Base-by-base conservation (phyloP, 2,329 filamentous ascomycete genomes). In the Colletotrichum viniferum region DNA sequence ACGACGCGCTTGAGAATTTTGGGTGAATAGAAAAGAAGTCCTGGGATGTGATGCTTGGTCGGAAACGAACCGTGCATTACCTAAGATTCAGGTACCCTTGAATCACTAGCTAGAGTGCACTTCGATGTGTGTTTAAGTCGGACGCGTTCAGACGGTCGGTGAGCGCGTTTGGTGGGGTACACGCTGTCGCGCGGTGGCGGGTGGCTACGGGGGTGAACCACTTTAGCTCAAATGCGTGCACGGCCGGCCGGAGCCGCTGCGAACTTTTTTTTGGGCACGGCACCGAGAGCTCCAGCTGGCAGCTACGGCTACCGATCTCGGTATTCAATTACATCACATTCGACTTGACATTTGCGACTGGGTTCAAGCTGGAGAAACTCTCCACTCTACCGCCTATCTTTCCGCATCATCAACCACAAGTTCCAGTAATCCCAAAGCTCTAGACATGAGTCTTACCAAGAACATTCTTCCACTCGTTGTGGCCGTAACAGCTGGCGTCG, bases 81-180 rank as follows among this genome's bases (percentile, higher is more conserved):
- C 69, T 73, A 73, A 64, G n/a, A 9, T 52, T 36, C 12, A 28
- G 26, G 21, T 32, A 30, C 24, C 58, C 18, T 18, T 21, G 43
- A 48, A 48, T 48, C 38, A 12, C 10, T 13, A 52, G 43, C 43
- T 24, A 43, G 21, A 16, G 69, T 67, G 34, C 55, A 52, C 28
- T n/a, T 26, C 14, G 58, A 32, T 28, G 16, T 43, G 28, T 73
- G 43, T 55, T 71, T 30, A 52, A n/a, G 55, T n/a, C 24, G 43
- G 70, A 76, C 73, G 73, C 73, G 73, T 76, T 32, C 58, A 60
- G 62, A 32, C 68, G 30, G 68, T 60, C 14, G 26, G 36, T 55
- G 73, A 76, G 64, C 73, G 73, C 73, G 73, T 76, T 52, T 68
- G 26, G 73, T 73, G 73, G 73, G 69, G 69, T 60, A 52, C 69